Evolutionary conservation across 2,329 filamentous ascomycete species (phyloP), one percentile per base, ranked within the genome.

Genomic region (Epichloe gansuensis): DNA sequence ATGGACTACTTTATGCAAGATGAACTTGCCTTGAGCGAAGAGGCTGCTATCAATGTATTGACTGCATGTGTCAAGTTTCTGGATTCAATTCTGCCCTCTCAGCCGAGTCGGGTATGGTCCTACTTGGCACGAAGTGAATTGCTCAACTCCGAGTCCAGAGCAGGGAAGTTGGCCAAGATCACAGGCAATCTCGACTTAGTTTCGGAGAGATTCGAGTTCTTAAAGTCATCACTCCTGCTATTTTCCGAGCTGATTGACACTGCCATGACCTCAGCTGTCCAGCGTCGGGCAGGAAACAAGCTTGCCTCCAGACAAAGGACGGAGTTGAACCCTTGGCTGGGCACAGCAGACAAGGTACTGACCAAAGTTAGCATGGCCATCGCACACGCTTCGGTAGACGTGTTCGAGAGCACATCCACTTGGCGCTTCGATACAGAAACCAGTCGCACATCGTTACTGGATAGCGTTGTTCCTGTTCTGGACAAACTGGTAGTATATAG

Each of bases 101-200:
- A 85, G 50, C 91, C 93, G 0, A 86, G 86, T 53, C 78, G 91
- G 55, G 83, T 95, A 5, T 97, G 93, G 91, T 90, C 91, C 3
- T 88, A 91, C 65, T 77, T 98, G 61, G 82, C 85, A 3, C 82
- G 88, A 53, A 94, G 88, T 65, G 82, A 84, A 56, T 73, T 98
- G 17, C 75, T 98, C 46, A 86, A 86, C 59, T 80, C 83, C 5
- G 84, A 89, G 58, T 83, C 87, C 9, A 84, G 83, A 56, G 83
- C 83, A 13, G 88, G 89, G 11, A 83, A 86, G 55, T 76, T 98
- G 55, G 81, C 84, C 41, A 82, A 82, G 48, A 83, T 97, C 50
- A 80, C 94, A 3, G 87, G 87, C n/a, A 84, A 82, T 25, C 80
- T 90, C 3, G 93, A 98, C 63, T 78, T 95, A 53, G 81, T 86